Conservation (phyloP, 768 basidiomycete genomes). For the Suillus brevipes region DNA sequence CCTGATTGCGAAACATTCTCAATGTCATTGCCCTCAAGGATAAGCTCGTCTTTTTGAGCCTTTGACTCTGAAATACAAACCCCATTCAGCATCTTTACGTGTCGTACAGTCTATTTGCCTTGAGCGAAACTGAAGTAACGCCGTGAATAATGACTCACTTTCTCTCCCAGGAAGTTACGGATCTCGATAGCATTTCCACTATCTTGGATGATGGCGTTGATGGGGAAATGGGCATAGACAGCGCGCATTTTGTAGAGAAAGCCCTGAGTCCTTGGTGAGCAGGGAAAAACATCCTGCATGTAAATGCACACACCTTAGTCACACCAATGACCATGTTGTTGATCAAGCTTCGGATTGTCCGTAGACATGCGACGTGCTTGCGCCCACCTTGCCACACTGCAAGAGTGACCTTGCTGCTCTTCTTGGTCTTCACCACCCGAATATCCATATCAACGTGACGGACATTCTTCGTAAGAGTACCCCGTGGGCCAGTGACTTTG, state of each 20-base stretch:
- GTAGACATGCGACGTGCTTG: conserved; percentile 97
- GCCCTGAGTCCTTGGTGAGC: conserved; percentile 53
- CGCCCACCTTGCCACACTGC: conserved; percentile 98
- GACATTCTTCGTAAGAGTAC: conserved; percentile 88
- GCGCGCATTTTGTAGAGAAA: conserved; percentile 99
- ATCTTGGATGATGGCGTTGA: conserved; percentile 95
- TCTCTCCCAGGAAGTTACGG: conserved; percentile 94
- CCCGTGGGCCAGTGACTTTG: conserved; percentile 89
- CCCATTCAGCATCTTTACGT: conserved; percentile 90
- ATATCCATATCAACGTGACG: conserved; percentile 96
- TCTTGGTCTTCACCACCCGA: conserved; percentile 69
- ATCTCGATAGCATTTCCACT: conserved; percentile 76
- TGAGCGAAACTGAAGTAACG: neutral
- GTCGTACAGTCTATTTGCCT: conserved; percentile 72
- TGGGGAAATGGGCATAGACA: conserved; percentile 99
- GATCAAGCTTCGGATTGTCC: conserved; percentile 93
- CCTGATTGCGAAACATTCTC: conserved; percentile 97
- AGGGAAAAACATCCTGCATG: conserved; percentile 1
- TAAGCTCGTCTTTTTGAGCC: conserved; percentile 91
- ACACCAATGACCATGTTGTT: conserved; percentile 98
- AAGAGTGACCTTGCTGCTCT: conserved; percentile 75
- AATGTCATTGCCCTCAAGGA: conserved; percentile 93
- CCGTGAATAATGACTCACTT: conserved; percentile 48
- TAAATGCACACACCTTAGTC: conserved; percentile 64
- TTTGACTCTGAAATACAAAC: conserved; percentile 84